phyloP scores from a whole-genome alignment of 2,329 filamentous ascomycete genomes.

The Penicillium sp. region DNA sequence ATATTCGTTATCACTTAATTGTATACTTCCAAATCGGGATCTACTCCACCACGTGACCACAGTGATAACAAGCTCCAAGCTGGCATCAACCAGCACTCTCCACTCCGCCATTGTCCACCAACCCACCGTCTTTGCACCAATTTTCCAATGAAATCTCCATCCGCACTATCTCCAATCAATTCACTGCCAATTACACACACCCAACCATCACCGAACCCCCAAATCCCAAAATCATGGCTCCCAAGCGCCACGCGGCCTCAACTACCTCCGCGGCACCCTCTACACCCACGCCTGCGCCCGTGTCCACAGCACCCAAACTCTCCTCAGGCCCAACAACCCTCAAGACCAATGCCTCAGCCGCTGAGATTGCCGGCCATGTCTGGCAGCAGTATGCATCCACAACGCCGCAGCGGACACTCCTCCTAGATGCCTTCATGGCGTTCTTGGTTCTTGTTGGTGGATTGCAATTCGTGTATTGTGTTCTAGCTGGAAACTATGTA shows the following conservation, averaged over 20 bases:
- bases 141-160: neutral
- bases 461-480: slow-evolving; percentile 92
- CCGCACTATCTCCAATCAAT: neutral
- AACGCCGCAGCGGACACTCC: slow-evolving; percentile 87
- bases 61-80: slow-evolving; percentile 30
- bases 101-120: slow-evolving; percentile 19
- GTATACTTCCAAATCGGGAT: slow-evolving; percentile 3
- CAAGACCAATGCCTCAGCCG: slow-evolving; percentile 40
- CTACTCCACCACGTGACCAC: slow-evolving; percentile 21
- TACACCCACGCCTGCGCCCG: slow-evolving; percentile 14
- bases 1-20: neutral
- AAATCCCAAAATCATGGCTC: slow-evolving; percentile 26
- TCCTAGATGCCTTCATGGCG: slow-evolving; percentile 85
- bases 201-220: slow-evolving; percentile 29
- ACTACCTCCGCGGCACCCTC: slow-evolving; percentile 28
- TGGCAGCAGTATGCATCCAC: slow-evolving; percentile 74
- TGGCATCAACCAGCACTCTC: slow-evolving; percentile 25
- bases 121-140: neutral
- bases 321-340: slow-evolving; percentile 39
- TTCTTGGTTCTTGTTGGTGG: slow-evolving; percentile 83
- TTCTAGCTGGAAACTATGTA: slow-evolving; percentile 92
- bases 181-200: slow-evolving; percentile 14
- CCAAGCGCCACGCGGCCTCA: slow-evolving; percentile 33
- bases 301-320: slow-evolving; percentile 28
- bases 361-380: slow-evolving; percentile 67